Base-by-base conservation (phyloP, 2,329 filamentous ascomycete genomes). In the Fusarium buharicum region DNA sequence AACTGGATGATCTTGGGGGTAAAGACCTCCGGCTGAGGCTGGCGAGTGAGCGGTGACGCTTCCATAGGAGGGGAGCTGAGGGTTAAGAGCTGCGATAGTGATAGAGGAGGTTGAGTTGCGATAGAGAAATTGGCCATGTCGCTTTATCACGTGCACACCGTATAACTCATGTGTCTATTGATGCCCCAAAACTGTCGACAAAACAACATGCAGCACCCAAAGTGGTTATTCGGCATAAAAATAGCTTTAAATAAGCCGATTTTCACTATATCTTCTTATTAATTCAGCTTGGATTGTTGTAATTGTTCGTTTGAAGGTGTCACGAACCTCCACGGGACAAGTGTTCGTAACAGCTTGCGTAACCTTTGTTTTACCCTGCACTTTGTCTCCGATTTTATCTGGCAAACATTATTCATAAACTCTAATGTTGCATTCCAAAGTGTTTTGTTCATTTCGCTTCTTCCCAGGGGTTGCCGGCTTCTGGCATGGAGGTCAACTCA, bases 1-100 rank as follows among this genome's bases (percentile, higher is more conserved):
- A 98, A 86, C 75, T 90, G 85, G 59, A 96, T 90, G 67, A 99
- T 91, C 81, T 99, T 99, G 50, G 91, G 94, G 78, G 96, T 90
- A 75, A 99, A 97, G 36, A 90, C 86, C 76, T 96, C 90, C 50
- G 94, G 95, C 71, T 92, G 87, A 77, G 87, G 87, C 83, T 97
- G 93, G 78, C 96, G 93, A 54, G 93, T 97, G 74, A 99, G 86
- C 64, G 95, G 95, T 74, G 94, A 98, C 70, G 88, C 85, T 81
- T 96, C 92, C 92, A 96, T 96, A 64, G 55, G 65, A 67, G 40
- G 40, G 40, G 48, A 54, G 41, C 55, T 59, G 27, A 48, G 54
- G 41, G 55, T 38, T 59, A 43, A 44, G 41, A 50, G 37, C 36
- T 44, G 40, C 40, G 46, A 58, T 57, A 59, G 31, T 63, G 52